Base-by-base conservation (phyloP, 768 basidiomycete species). In the Mycena galopus region DNA sequence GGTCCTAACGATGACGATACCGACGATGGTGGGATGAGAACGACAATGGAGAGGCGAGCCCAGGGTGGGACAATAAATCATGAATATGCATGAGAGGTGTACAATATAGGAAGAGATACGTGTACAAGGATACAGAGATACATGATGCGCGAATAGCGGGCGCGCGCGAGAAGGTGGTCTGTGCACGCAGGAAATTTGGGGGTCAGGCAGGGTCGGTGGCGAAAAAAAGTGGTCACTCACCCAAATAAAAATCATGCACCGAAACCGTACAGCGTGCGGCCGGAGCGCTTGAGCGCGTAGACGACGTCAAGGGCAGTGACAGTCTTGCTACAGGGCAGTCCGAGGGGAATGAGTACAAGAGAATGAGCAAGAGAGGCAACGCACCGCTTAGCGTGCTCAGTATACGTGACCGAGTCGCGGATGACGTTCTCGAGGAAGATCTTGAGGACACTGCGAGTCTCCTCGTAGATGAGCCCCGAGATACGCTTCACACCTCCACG, bases 401-500 rank as follows among this genome's bases (percentile, higher is more conserved):
- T 98, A 42, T 69, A 69, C 17, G 68, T 69, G 61, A 69, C 68
- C 7, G 96, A 96, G 81, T 97, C 96, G 77, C 96, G 94, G 80
- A 97, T 97, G 76, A 93, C 92, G 77, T 93, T 94, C 86, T 95
- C 94, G 59, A 96, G 89, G 92, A 95, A 97, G 79, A 95, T 93
- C 87, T 97, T 97, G 77, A 97, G 89, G 35, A 97, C 95, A 88
- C 95, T 94, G 82, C 93, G 91, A 66, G 96, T 96, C 90, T 97
- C 68, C 55, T 69, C 68, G 61, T 69, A 69, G 55, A 69, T 69
- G 50, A 69, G 68, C 12, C 68, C 68, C 50, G 92, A 94, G 79
- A 95, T 94, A 94, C 94, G 92, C 90, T 97, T 97, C 81, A 97
- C 96, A 93, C 97, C 96, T 79, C 96, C 96, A 89, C 96, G 94